These are phyloP conservation scores for Globisporangium spiculum DNA, from an alignment of 352 stramenopile genomes.

Conservation along the genomic window DNA sequence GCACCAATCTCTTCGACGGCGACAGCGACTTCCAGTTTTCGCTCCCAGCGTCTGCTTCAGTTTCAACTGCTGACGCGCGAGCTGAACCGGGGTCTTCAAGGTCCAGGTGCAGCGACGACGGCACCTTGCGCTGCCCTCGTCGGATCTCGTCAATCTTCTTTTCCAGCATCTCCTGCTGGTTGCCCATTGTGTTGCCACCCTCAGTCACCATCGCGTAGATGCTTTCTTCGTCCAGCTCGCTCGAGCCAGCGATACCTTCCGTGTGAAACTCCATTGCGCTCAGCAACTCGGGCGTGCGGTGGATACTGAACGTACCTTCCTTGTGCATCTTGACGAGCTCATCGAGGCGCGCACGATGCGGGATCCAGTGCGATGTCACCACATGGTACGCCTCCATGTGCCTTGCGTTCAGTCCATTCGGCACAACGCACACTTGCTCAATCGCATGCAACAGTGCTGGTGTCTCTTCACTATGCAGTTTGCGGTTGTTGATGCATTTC, in stretches of 20 bases:
- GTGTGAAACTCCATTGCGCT: conserved; percentile 68
- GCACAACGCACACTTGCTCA: conserved; percentile 62
- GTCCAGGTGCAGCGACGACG: conserved; percentile 36
- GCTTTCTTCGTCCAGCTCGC: conserved; percentile 37
- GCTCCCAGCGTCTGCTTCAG: conserved; percentile 14
- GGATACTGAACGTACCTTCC: conserved; percentile 72
- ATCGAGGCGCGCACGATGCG: conserved; percentile 43
- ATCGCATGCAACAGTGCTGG: conserved; percentile 58
- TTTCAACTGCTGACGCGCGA: conserved; percentile 12
- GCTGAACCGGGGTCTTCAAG: conserved; percentile 26
- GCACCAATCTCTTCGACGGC: conserved; percentile 40
- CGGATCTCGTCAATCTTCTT: conserved; percentile 65
- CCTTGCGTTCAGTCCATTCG: conserved; percentile 35
- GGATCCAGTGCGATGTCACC: conserved; percentile 60
- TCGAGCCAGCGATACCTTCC: conserved; percentile 50
- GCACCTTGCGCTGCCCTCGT: conserved; percentile 49
- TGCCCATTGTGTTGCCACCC: conserved; percentile 21
- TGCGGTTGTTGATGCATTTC: conserved; percentile 71
- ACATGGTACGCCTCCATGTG: conserved; percentile 63
- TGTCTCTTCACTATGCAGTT: conserved; percentile 66
- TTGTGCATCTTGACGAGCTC: conserved; percentile 78
- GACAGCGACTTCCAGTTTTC: conserved; percentile 55
- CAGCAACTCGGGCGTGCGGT: conserved; percentile 65
- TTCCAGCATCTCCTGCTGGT: conserved; percentile 39
- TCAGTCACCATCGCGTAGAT: conserved; percentile 27